Conservation (phyloP, 2,329 filamentous ascomycete species). For the Ophiostoma fasciatum region DNA sequence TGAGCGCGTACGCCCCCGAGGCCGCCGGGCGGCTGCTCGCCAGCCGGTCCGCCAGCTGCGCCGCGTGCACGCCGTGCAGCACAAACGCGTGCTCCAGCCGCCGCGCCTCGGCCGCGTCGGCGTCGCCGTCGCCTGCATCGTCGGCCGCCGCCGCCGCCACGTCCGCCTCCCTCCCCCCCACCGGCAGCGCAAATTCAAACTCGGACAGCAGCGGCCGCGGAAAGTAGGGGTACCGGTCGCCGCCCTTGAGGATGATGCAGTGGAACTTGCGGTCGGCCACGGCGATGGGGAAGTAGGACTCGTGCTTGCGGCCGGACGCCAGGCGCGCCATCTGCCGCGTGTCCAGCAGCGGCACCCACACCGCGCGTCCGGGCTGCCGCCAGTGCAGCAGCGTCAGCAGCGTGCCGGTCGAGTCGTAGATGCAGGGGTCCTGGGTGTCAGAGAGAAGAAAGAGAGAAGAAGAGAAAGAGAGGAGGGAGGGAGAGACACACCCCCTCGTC, state of each 20-base stretch:
- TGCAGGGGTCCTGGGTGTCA: constrained; percentile 61
- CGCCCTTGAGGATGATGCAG: constrained; percentile 97
- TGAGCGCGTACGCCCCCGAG: constrained; percentile 49
- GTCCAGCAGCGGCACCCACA: constrained; percentile 85
- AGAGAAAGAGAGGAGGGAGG: neutral
- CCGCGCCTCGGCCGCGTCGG: constrained; percentile 32
- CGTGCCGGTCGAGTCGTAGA: constrained; percentile 87
- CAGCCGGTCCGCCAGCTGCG: constrained; percentile 62
- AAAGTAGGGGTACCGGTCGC: constrained; percentile 85
- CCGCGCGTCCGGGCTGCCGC: constrained; percentile 70
- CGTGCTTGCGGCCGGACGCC: constrained; percentile 69
- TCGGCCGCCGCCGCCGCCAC: constrained; percentile 17
- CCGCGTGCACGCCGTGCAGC: constrained; percentile 53
- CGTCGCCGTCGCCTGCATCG: constrained; percentile 16
- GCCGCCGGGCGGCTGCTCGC: constrained; percentile 28
- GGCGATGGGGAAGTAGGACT: constrained; percentile 89
- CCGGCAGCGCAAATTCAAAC: constrained; percentile 79
- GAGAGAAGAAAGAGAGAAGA: neutral
- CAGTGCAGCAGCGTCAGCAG: constrained; percentile 81
- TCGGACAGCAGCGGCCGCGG: constrained; percentile 80
- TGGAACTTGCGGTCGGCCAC: constrained; percentile 87
- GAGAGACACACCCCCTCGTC: constrained; percentile 57
- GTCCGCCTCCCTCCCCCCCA: constrained; percentile 8
- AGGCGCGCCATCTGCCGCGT: constrained; percentile 73
- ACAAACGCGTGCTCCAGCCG: constrained; percentile 72